Evolutionary conservation across 179 eudicot genomes (phyloP).

Genomic region (Spinacia oleracea): DNA sequence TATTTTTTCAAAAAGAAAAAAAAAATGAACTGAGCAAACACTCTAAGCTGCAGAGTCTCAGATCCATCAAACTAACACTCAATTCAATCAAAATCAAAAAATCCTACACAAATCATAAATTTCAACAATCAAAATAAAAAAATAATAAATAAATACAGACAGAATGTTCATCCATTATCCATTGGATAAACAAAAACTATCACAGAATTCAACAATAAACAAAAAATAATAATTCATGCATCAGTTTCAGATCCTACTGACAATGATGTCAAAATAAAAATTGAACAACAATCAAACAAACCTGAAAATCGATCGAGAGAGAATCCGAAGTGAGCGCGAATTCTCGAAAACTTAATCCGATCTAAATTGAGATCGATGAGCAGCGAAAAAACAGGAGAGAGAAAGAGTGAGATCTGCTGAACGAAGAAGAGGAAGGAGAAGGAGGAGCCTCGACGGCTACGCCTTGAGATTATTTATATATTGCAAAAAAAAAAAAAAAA

Average conservation of each 20-base stretch:
- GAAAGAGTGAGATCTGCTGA: constrained; percentile 27
- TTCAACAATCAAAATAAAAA: neutral
- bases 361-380: neutral
- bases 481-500: neutral
- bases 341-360: constrained; percentile 6
- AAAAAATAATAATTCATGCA: neutral
- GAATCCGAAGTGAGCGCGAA: constrained; percentile 19
- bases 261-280: neutral
- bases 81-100: constrained; percentile 9
- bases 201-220: too few species aligned
- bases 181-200: neutral
- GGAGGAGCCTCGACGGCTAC: constrained; percentile 26
- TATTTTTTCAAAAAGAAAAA: neutral
- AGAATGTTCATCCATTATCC: neutral
- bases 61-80: constrained; percentile 31
- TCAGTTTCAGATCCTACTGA: constrained; percentile 16
- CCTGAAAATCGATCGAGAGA: constrained; percentile 20
- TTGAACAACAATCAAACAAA: neutral
- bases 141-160: too few species aligned
- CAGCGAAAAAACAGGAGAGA: neutral
- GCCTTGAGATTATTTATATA: constrained; percentile 24
- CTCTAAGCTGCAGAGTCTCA: neutral
- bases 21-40: neutral
- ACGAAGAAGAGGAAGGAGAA: constrained; percentile 6
- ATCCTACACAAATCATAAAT: neutral